A percentile compares a stretch with the other conserved stretches of the same genome.
Evolutionary conservation across 2,329 filamentous ascomycete species (phyloP).

Genomic region (Allantophomopsis lycopodina): DNA sequence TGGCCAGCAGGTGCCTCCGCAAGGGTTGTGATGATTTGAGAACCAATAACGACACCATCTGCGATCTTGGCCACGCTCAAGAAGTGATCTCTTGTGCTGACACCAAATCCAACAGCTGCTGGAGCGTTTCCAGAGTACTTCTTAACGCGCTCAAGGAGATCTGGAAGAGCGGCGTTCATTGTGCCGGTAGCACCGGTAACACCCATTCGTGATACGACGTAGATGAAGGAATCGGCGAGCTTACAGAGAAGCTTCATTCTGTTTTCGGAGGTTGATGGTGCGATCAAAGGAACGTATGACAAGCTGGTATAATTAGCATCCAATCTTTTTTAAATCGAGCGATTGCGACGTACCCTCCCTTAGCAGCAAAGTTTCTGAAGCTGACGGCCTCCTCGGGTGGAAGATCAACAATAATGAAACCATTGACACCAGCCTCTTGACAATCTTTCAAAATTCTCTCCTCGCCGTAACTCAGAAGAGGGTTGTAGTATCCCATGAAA

Average conservation of each 20-base stretch:
- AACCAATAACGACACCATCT: constrained; percentile 93
- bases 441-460: constrained; percentile 77
- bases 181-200: constrained; percentile 83
- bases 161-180: constrained; percentile 69
- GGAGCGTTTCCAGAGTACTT: constrained; percentile 84
- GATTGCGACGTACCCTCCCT: constrained; percentile 44
- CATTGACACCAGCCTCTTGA: constrained; percentile 74
- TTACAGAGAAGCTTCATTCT: constrained; percentile 94
- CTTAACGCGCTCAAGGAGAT: constrained; percentile 74
- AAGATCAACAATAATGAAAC: constrained; percentile 92
- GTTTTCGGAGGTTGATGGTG: constrained; percentile 79
- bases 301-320: constrained; percentile 35
- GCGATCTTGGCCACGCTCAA: constrained; percentile 69
- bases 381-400: constrained; percentile 91
- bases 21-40: constrained; percentile 80
- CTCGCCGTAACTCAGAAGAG: constrained; percentile 85
- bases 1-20: constrained; percentile 52
- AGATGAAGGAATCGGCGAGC: constrained; percentile 97
- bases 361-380: constrained; percentile 75
- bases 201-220: constrained; percentile 94
- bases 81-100: constrained; percentile 93
- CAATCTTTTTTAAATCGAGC: not conserved
- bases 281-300: constrained; percentile 94
- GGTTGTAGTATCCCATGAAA: constrained; percentile 99
- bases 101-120: constrained; percentile 87